These are phyloP conservation scores for Sporobolomyces phaffii DNA, from an alignment of 768 basidiomycete genomes.

Conservation along the genomic window DNA sequence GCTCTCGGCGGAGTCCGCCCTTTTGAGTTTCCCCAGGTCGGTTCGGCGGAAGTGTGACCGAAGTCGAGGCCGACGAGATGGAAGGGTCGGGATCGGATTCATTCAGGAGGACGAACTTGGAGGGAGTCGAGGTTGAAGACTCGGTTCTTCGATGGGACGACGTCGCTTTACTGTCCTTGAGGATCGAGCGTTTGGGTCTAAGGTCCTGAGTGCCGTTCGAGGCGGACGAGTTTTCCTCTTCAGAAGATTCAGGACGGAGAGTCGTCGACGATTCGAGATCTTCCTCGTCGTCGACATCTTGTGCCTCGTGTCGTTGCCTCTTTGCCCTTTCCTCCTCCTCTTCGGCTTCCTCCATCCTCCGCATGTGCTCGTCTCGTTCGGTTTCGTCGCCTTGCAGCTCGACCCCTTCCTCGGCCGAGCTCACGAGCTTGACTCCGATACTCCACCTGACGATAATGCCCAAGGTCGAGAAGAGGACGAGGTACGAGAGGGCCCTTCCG, in stretches of 20 bases:
- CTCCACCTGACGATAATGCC: conserved; percentile 77
- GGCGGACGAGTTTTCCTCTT: not conserved
- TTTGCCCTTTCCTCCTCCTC: conserved; percentile 39
- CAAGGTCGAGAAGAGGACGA: conserved; percentile 86
- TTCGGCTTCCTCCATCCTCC: conserved; percentile 16
- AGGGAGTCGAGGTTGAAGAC: conserved; percentile 33
- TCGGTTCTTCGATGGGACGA: not conserved
- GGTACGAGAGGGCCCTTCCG: conserved; percentile 79
- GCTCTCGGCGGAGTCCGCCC: not conserved
- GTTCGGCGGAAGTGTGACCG: not conserved
- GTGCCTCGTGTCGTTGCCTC: conserved; percentile 27
- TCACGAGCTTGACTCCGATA: conserved; percentile 75
- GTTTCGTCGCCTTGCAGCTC: conserved; percentile 10
- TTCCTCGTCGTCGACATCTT: conserved; percentile 19
- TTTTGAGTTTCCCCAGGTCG: not conserved
- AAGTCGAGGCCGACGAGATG: not conserved
- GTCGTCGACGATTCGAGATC: conserved; percentile 6
- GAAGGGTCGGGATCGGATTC: not conserved
- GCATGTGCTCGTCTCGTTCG: not conserved
- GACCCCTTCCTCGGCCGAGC: conserved; percentile 54
- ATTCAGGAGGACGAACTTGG: not conserved
- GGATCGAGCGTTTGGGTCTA: conserved; percentile 28
- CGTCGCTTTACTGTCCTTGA: too few relatives aligned
- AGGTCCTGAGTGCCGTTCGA: not conserved
- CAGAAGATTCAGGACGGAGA: not conserved